Base-by-base conservation (phyloP, 306 rosid species). In the Fragaria nilgerrensis region DNA sequence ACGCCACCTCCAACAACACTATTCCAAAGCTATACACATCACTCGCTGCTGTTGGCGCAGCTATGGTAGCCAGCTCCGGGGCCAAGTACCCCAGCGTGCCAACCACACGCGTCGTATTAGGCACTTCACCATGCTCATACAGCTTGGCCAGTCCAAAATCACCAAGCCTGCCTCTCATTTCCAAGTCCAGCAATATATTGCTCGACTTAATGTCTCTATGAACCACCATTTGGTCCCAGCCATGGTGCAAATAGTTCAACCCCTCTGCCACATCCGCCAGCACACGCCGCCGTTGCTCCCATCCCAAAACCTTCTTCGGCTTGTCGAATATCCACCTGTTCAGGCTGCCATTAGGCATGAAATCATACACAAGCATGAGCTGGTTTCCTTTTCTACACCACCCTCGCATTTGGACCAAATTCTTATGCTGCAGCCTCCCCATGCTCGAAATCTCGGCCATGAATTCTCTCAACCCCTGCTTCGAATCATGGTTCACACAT, bases 361-460 rank as follows among this genome's bases (percentile, higher is more conserved):
- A 92, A 52, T 95, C 98, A 37, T 95, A 95, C 9, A 95, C 97
- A 1, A 95, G 85, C 97, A 95, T 85, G 11, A 95, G 81, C 34
- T 89, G 77, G 66, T 82, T 90, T 11, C 88, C 79, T 45, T 90
- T 92, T 71, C 96, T 85, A 48, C 98, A 95, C 98, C 98, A 95
- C 0, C 98, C 97, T n/a, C 93, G 78, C 95, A 95, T 82, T 76
- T 92, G 96, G 1, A 95, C 98, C 32, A 95, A 43, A 23, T 92
- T 90, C 80, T 95, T 95, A 74, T 95, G 98, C 22, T 95, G 97
- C 3, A 95, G 80, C 78, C 98, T 86, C 9, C 98, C 98, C 93
- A 95, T 92, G 53, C 97, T 92, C 0, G 93, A 84, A 45, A 95
- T 95, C 86, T 95, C 98, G 0, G 97, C 98, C 98, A 94, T 94